Conservation (phyloP, 176 grass and related monocot genomes). For the Areca catechu region DNA sequence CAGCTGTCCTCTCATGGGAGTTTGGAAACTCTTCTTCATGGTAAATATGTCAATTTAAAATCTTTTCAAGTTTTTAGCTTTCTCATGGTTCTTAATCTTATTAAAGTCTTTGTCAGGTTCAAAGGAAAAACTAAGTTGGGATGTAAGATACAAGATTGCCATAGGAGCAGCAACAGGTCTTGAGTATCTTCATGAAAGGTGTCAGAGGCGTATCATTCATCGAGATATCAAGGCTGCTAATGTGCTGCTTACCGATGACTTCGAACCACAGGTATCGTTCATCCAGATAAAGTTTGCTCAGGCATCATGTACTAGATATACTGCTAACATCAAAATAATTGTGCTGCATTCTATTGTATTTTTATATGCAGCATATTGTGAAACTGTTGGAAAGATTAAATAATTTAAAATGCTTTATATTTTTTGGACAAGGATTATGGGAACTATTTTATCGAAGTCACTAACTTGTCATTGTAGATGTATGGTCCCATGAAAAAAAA, state of each 20-base stretch:
- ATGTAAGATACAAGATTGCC: slow-evolving; percentile 40
- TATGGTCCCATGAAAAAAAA: too few relatives aligned
- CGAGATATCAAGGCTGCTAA: slow-evolving; percentile 72
- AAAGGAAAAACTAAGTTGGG: slow-evolving; percentile 41
- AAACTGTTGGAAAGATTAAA: too few relatives aligned
- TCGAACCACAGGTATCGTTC: slow-evolving; percentile 42
- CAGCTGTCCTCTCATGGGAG: slow-evolving; percentile 53
- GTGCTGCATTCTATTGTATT: too few relatives aligned
- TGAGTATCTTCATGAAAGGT: slow-evolving; percentile 73
- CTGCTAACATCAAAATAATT: too few relatives aligned
- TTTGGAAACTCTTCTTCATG: slow-evolving; percentile 52
- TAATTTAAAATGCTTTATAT: too few relatives aligned
- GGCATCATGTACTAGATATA: too few relatives aligned
- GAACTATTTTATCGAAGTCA: too few relatives aligned
- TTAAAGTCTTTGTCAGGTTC: slow-evolving; percentile 1
- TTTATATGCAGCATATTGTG: too few relatives aligned
- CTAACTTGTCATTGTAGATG: too few relatives aligned
- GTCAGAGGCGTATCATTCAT: slow-evolving; percentile 63
- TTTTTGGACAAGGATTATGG: too few relatives aligned
- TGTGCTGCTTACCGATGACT: slow-evolving; percentile 57
- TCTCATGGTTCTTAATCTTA: background rate
- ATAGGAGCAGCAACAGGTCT: slow-evolving; percentile 43
- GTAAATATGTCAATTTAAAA: slow-evolving; percentile 15
- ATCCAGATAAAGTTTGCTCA: too few relatives aligned
- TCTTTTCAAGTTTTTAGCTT: background rate